These are phyloP conservation scores for Solanum tarijense DNA, from an alignment of 257 asterid genomes.

Conservation along the genomic window DNA sequence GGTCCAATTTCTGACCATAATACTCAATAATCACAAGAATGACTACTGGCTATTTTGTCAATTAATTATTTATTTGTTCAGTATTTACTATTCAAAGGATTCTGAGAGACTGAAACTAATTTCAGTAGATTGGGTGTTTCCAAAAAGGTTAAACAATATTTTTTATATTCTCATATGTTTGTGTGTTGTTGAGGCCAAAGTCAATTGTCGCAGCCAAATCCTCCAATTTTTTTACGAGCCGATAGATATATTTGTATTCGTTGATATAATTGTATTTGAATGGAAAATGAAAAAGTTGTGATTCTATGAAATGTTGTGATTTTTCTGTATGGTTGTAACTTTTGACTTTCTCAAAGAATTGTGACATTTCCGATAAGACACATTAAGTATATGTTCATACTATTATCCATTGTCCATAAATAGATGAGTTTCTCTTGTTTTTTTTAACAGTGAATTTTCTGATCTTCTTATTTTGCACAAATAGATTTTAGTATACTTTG, in stretches of 20 bases:
- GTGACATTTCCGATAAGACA: neutral
- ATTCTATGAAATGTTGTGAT: neutral
- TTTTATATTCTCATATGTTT: neutral
- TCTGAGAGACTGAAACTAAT: too few relatives aligned
- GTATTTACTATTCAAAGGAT: too few relatives aligned
- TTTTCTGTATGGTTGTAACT: neutral
- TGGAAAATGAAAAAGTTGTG: neutral
- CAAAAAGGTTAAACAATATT: too few relatives aligned
- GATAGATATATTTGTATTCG: neutral
- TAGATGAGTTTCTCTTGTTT: neutral
- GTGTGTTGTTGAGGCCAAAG: neutral
- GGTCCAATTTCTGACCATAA: neutral
- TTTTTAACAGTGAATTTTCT: neutral
- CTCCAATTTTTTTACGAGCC: neutral
- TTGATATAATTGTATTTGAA: neutral
- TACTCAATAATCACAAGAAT: neutral
- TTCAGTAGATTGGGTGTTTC: too few relatives aligned
- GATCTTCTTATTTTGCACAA: neutral
- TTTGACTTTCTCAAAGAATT: too few relatives aligned
- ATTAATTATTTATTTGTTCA: neutral
- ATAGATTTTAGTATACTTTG: too few relatives aligned
- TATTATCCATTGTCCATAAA: neutral
- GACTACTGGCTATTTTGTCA: neutral
- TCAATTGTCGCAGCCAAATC: neutral
- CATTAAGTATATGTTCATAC: neutral